A percentile compares a stretch with the other conserved stretches of the same genome.
Conservation (phyloP, 805 yeast genomes). For the Monosporozyma aerobia region DNA sequence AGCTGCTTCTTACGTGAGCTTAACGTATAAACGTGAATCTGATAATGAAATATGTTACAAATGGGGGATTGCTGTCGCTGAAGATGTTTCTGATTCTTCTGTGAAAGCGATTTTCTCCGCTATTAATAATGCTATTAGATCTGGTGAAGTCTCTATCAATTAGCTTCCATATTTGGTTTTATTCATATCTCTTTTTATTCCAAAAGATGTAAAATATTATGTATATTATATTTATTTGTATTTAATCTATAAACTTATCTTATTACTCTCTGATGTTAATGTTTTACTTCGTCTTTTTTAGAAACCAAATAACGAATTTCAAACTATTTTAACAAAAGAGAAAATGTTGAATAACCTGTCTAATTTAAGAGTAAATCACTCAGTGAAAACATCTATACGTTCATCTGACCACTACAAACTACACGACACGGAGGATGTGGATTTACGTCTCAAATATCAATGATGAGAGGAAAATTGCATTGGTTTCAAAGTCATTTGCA, state of each 20-base stretch:
- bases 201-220: too few species aligned
- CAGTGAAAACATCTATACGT: background rate
- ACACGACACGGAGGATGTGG: slow-evolving; percentile 10
- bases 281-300: too few species aligned
- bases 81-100: slow-evolving; percentile 74
- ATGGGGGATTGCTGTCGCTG: slow-evolving; percentile 87
- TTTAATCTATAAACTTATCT: too few species aligned
- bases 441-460: slow-evolving; percentile 14
- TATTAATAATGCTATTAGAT: slow-evolving; percentile 37
- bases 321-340: background rate
- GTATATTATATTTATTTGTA: too few species aligned
- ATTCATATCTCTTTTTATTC: too few species aligned
- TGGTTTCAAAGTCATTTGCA: slow-evolving; percentile 10
- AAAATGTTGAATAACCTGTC: background rate
- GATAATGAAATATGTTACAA: slow-evolving; percentile 29
- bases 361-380: background rate
- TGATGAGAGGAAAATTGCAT: slow-evolving; percentile 9
- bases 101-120: slow-evolving; percentile 58
- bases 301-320: background rate
- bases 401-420: background rate
- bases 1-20: slow-evolving; percentile 63
- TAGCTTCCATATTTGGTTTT: background rate
- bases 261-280: too few species aligned
- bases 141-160: slow-evolving; percentile 17
- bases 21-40: slow-evolving; percentile 12